These are phyloP conservation scores for Pythium phragmiticola DNA, from an alignment of 352 stramenopile genomes.

Conservation along the genomic window DNA sequence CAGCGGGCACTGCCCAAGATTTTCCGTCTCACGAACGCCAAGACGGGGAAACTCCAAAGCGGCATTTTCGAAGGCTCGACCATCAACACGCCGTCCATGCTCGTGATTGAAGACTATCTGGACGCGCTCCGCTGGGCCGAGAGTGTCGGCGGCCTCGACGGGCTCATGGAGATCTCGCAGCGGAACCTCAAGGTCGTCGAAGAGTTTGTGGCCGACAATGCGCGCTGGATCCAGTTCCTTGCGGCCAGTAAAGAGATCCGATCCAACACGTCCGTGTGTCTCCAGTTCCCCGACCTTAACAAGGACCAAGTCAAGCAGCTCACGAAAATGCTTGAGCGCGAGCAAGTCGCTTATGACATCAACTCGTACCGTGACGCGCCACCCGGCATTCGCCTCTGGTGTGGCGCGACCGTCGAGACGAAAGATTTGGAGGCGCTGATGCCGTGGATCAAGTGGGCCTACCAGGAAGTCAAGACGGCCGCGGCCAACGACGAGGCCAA, in stretches of 20 bases:
- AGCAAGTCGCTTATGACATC: slow-evolving; percentile 97
- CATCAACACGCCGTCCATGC: slow-evolving; percentile 99
- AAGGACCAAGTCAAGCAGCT: slow-evolving; percentile 97
- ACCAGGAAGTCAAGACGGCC: slow-evolving; percentile 86
- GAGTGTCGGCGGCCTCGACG: slow-evolving; percentile 91
- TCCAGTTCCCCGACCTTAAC: slow-evolving; percentile 91
- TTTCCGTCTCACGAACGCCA: slow-evolving; percentile 97
- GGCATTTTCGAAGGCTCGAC: slow-evolving; percentile 98
- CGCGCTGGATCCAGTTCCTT: slow-evolving; percentile 96
- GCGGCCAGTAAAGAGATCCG: slow-evolving; percentile 91
- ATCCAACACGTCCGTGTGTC: slow-evolving; percentile 97
- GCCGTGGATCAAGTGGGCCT: slow-evolving; percentile 98
- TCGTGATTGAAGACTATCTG: slow-evolving; percentile 99
- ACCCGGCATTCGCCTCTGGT: slow-evolving; percentile 98
- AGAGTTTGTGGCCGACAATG: slow-evolving; percentile 96
- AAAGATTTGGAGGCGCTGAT: slow-evolving; percentile 97
- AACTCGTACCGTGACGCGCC: slow-evolving; percentile 98
- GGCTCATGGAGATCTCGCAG: slow-evolving; percentile 92
- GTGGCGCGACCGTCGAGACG: slow-evolving; percentile 98
- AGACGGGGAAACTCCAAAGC: slow-evolving; percentile 92
- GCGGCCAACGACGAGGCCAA: slow-evolving; percentile 23
- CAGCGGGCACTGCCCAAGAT: slow-evolving; percentile 97
- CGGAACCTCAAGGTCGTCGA: slow-evolving; percentile 95
- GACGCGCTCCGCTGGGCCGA: slow-evolving; percentile 97
- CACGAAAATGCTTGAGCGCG: slow-evolving; percentile 92